Evolutionary conservation across 495 filamentous ascomycete genomes (phyloP).

Genomic region (Massariosphaeria phaeospora): DNA sequence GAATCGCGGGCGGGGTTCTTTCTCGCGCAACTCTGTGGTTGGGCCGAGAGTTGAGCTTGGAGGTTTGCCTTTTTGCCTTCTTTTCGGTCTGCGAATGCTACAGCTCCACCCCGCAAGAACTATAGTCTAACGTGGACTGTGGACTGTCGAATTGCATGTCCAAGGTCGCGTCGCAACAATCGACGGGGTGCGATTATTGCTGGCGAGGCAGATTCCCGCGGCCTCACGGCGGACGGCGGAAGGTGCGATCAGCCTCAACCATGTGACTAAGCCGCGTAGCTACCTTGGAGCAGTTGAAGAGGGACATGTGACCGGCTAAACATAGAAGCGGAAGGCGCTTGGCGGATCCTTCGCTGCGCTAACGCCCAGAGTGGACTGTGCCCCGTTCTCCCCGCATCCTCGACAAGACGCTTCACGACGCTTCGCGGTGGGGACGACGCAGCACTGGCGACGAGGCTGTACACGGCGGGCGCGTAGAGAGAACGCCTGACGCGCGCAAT

Average conservation of each 20-base stretch:
- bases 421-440: slow-evolving; percentile 10
- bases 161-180: not conserved
- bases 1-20: too few species aligned
- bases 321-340: slow-evolving; percentile 9
- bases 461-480: slow-evolving; percentile 18
- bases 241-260: slow-evolving; percentile 22
- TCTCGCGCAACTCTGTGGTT: not conserved
- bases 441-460: slow-evolving; percentile 23
- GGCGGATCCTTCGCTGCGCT: not conserved
- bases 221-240: not conserved
- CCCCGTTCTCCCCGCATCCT: slow-evolving; percentile 3
- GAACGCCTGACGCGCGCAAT: not conserved
- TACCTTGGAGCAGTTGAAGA: not conserved
- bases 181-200: not conserved
- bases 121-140: not conserved
- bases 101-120: not conserved
- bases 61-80: slow-evolving; percentile 2
- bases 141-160: not conserved
- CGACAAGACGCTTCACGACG: slow-evolving; percentile 12
- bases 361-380: too few species aligned
- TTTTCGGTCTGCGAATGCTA: slow-evolving; percentile 5
- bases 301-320: slow-evolving; percentile 6
- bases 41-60: not conserved
- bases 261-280: too few species aligned
- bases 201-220: slow-evolving; percentile 18